Evolutionary conservation across 352 stramenopile genomes (phyloP).

Genomic region (Blastocystis hominis): DNA sequence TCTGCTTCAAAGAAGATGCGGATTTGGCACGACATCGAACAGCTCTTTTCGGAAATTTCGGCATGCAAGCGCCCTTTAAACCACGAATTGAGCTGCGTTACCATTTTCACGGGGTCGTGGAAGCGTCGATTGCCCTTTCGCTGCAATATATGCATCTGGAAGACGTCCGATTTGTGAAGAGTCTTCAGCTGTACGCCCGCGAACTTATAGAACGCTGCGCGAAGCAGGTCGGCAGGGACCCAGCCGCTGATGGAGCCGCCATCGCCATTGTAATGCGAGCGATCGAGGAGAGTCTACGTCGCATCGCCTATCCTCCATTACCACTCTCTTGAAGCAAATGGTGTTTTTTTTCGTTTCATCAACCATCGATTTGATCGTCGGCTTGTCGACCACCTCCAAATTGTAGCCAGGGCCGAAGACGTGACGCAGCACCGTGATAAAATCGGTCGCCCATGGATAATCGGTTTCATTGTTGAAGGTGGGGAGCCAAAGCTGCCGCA

Average conservation of each 20-base stretch:
- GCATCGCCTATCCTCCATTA: neutral
- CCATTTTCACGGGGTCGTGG: neutral
- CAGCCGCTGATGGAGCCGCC: neutral
- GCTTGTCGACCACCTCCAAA: neutral
- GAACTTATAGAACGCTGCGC: neutral
- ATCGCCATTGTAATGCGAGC: neutral
- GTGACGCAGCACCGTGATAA: neutral
- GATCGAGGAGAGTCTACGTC: neutral
- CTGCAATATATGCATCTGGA: neutral
- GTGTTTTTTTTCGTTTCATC: neutral
- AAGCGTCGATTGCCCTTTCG: neutral
- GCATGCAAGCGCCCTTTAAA: neutral
- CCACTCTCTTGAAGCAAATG: neutral
- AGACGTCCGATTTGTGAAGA: neutral
- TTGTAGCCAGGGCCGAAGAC: neutral
- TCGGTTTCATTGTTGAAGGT: neutral
- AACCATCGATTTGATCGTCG: neutral
- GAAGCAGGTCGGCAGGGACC: neutral
- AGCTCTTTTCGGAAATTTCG: neutral
- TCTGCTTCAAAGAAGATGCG: neutral
- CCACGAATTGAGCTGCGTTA: neutral
- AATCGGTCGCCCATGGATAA: slow-evolving; percentile 5
- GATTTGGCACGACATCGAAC: neutral
- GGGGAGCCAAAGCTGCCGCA: slow-evolving; percentile 12
- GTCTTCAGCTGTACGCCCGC: neutral